Evolutionary conservation across 257 asterid genomes (phyloP), one percentile per base, ranked within the genome.

Genomic region (Nicotiana obtusifolia): DNA sequence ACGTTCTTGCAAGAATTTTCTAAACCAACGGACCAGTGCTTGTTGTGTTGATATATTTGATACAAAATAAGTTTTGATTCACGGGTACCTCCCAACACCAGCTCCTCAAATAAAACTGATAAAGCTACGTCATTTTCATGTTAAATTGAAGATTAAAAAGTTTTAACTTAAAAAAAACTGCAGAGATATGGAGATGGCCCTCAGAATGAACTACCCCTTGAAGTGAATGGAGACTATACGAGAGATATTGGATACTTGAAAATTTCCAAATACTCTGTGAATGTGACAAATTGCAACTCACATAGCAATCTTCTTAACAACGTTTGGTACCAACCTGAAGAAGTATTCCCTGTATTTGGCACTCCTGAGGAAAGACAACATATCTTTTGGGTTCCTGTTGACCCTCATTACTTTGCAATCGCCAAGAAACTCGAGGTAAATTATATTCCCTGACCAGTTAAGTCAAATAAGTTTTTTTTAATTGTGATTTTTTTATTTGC

Each of bases 151-250:
- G 19, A 54, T n/a, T n/a, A n/a, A n/a, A n/a, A n/a, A n/a, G n/a
- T n/a, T n/a, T n/a, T n/a, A n/a, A n/a, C n/a, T n/a, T n/a, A n/a
- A 10, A 1, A 30, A 68, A 65, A 17, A 2, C 5, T 68, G 85
- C 86, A 92, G 97, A 87, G 93, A 76, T 86, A 76, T 80, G 97
- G 95, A 68, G 81, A 81, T 20, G 97, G 97, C 22, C 59, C 91
- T 19, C 67, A 85, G 1, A 31, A 92, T 57, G 85, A 81, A 44
- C 83, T 92, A 9, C 65, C 97, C 1, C 87, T 92, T 13, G 93
- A 92, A 83, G 84, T 56, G 0, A 69, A 28, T 78, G 95, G 93
- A 28, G 97, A 89, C 89, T 90, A 89, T 83, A 88, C 89, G 5
- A 85, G 88, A 84, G 69, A 82, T 30, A 44, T 84, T 54, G 95